A percentile compares a stretch with the other conserved stretches of the same genome.
Conservation (phyloP, 2,329 filamentous ascomycete species). For the Colletotrichum costaricense region DNA sequence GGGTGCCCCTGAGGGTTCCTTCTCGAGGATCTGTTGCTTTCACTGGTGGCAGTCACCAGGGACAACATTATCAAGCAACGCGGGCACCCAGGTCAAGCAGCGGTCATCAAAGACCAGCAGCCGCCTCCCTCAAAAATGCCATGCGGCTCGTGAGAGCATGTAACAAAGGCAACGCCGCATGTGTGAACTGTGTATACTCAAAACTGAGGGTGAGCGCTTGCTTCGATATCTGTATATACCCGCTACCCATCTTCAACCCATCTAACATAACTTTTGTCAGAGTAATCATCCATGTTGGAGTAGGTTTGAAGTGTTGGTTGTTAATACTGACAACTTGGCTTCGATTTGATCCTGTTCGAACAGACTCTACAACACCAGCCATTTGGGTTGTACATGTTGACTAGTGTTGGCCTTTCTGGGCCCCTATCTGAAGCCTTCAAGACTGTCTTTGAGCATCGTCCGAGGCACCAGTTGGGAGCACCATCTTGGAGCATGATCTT, state of each 20-base stretch:
- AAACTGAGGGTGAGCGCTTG: neutral
- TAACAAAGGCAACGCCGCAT: conserved; percentile 6
- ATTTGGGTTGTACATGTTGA: neutral
- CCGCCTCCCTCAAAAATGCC: conserved; percentile 1
- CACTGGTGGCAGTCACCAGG: conserved; percentile 13
- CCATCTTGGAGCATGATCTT: neutral
- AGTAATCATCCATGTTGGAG: neutral
- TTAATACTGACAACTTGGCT: neutral
- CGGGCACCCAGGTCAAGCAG: neutral
- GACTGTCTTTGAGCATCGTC: neutral
- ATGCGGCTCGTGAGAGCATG: conserved; percentile 4
- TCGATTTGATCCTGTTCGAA: no score
- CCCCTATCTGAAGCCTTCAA: neutral
- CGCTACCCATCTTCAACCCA: neutral
- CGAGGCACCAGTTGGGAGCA: neutral
- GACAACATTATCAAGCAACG: neutral
- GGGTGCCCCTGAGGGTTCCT: conserved; percentile 11
- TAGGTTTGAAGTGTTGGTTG: no score
- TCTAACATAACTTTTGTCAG: neutral
- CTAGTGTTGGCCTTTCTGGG: neutral
- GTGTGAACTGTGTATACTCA: neutral
- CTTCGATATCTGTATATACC: neutral
- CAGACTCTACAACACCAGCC: neutral
- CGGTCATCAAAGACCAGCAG: conserved; percentile 13
- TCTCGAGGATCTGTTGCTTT: conserved; percentile 15